Evolutionary conservation across 208 protist species (phyloP).

Genomic region (Trichomonas tenax): DNA sequence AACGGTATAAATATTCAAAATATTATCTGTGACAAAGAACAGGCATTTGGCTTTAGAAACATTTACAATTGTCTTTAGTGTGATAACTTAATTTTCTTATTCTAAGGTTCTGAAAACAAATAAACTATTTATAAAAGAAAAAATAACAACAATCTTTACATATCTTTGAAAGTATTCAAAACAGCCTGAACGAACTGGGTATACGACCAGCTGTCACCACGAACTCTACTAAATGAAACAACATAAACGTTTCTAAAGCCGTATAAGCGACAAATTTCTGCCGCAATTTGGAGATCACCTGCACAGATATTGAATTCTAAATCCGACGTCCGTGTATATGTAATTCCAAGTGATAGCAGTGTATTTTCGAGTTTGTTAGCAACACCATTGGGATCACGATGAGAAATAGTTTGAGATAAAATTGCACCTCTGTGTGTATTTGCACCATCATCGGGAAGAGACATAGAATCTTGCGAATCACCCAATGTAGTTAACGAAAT

Average conservation of each 20-base stretch:
- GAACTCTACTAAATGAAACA: not conserved
- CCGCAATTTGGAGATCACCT: not conserved
- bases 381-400: not conserved
- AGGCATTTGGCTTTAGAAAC: too few relatives aligned
- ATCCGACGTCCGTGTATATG: not conserved
- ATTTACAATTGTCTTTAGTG: too few relatives aligned
- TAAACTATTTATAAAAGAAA: not conserved
- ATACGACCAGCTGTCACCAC: not conserved
- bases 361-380: not conserved
- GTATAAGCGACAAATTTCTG: slow-evolving; percentile 7
- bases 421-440: not conserved
- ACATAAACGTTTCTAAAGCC: slow-evolving; percentile 4
- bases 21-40: too few relatives aligned
- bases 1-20: too few relatives aligned
- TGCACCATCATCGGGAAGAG: not conserved
- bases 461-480: not conserved
- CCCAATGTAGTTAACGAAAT: not conserved
- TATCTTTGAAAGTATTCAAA: not conserved
- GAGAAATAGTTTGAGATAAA: not conserved
- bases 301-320: not conserved
- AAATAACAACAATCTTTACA: not conserved
- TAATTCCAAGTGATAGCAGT: not conserved
- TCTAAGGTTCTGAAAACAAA: too few relatives aligned
- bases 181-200: not conserved
- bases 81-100: too few relatives aligned